phyloP scores from a whole-genome alignment of 2,329 filamentous ascomycete genomes.

The Xylariaceae sp. region DNA sequence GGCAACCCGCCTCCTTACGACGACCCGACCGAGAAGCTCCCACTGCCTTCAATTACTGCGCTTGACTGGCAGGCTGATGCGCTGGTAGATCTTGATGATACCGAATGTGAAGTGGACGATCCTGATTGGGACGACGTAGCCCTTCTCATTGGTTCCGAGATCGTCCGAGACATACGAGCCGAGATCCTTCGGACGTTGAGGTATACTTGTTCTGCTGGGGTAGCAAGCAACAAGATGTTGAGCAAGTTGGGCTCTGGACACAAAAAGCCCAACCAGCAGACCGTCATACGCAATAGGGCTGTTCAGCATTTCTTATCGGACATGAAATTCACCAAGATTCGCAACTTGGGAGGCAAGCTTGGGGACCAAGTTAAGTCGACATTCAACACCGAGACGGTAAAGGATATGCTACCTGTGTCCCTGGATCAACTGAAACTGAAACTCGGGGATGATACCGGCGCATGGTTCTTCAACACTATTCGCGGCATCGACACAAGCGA shows the following conservation, averaged over 20 bases:
- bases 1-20: conserved; percentile 64
- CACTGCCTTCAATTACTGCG: conserved; percentile 63
- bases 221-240: conserved; percentile 90
- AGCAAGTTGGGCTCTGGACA: conserved; percentile 88
- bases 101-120: conserved; percentile 70
- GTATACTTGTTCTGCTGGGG: conserved; percentile 89
- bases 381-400: conserved; percentile 77
- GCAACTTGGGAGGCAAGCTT: conserved; percentile 91
- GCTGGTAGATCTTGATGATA: conserved; percentile 71
- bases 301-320: conserved; percentile 71
- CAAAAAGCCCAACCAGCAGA: conserved; percentile 93
- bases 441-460: conserved; percentile 77
- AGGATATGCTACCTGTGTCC: conserved; percentile 68
- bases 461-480: conserved; percentile 81
- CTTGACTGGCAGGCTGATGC: conserved; percentile 82
- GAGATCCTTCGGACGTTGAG: conserved; percentile 65
- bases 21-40: conserved; percentile 66
- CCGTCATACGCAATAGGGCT: conserved; percentile 84
- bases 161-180: conserved; percentile 71
- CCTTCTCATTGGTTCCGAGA: conserved; percentile 82
- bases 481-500: conserved; percentile 83
- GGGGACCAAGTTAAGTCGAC: conserved; percentile 79
- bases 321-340: conserved; percentile 93
- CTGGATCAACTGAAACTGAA: conserved; percentile 73
- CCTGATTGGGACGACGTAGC: conserved; percentile 96